Base-by-base conservation (phyloP, 768 basidiomycete genomes). In the Hypholoma sublateritium region DNA sequence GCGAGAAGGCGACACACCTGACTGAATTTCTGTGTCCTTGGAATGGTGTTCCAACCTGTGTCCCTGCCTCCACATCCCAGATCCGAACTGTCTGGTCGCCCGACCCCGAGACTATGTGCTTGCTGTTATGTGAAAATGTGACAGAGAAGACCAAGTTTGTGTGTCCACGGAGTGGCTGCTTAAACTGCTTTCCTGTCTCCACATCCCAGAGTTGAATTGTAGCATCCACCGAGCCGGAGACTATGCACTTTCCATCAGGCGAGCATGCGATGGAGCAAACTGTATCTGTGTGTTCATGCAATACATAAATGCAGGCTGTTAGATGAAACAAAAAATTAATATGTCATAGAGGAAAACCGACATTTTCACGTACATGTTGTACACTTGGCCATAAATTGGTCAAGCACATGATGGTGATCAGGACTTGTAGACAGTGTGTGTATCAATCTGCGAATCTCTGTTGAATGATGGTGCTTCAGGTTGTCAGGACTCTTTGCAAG, bases 151-250 rank as follows among this genome's bases (percentile, higher is more conserved):
- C 48, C 21, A 14, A 17, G 6, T 34, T 28, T 44, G 28, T 37
- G 41, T 64, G 59, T 22, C 57, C 55, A 34, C 34, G 0, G 12
- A 60, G 25, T 17, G 50, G 59, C 22, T 52, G 34, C 16, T 45
- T 52, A 3, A 58, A 28, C 6, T 9, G 22, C 22, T 45, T 21
- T 14, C 60, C 57, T n/a, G 48, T 61, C 32, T 44, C 46, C 24
- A 43, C 34, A 34, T 62, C 47, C 63, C 63, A 64, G 2, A 60
- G 34, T 14, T 43, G 43, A 24, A 65, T 39, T n/a, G 50, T 56
- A 13, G 32, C 37, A 25, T 42, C 43, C 1, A 8, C 5, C 8
- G 59, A 57, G 11, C 35, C 55, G 9, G 60, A 61, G 13, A 49
- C 53, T 14, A 63, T 44, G 7, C 22, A 19, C 21, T 16, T 53